phyloP scores from a whole-genome alignment of 306 rosid genomes.

The Parietaria judaica region DNA sequence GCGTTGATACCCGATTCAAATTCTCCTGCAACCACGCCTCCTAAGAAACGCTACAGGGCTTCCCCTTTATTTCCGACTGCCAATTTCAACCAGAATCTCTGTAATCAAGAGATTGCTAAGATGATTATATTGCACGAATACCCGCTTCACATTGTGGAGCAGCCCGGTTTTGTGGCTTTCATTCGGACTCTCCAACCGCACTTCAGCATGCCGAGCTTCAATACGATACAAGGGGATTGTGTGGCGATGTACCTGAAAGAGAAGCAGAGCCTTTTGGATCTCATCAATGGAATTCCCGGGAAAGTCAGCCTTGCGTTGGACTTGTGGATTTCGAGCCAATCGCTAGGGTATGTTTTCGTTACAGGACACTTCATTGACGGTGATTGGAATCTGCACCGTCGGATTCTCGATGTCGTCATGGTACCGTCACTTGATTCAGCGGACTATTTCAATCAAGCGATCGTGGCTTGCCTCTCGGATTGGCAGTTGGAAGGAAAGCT shows the following conservation, averaged over 20 bases:
- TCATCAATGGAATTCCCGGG: constrained; percentile 57
- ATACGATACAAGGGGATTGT: constrained; percentile 47
- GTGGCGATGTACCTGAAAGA: constrained; percentile 45
- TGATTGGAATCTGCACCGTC: constrained; percentile 65
- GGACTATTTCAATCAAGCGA: constrained; percentile 45
- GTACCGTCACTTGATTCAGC: constrained; percentile 55
- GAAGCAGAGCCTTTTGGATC: constrained; percentile 57
- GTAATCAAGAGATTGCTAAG: constrained; percentile 59
- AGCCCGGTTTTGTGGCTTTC: constrained; percentile 60
- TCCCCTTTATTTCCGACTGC: constrained; percentile 26
- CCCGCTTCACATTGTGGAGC: constrained; percentile 81
- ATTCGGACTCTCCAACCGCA: constrained; percentile 63
- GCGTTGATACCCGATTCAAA: constrained; percentile 17
- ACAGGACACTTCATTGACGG: constrained; percentile 81
- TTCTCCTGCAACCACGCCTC: constrained; percentile 28
- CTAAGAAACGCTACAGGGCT: constrained; percentile 48
- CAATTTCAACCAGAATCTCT: constrained; percentile 54
- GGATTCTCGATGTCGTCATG: constrained; percentile 58
- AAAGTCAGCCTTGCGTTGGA: constrained; percentile 72
- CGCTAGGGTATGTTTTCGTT: constrained; percentile 52
- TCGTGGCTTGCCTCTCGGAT: constrained; percentile 57
- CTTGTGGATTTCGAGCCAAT: constrained; percentile 62
- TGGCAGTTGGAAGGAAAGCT: constrained; percentile 74
- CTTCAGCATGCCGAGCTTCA: constrained; percentile 38
- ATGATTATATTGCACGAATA: constrained; percentile 84